Base-by-base conservation (phyloP, 2,329 filamentous ascomycete genomes). In the Phaeophleospora eucalypticola region DNA sequence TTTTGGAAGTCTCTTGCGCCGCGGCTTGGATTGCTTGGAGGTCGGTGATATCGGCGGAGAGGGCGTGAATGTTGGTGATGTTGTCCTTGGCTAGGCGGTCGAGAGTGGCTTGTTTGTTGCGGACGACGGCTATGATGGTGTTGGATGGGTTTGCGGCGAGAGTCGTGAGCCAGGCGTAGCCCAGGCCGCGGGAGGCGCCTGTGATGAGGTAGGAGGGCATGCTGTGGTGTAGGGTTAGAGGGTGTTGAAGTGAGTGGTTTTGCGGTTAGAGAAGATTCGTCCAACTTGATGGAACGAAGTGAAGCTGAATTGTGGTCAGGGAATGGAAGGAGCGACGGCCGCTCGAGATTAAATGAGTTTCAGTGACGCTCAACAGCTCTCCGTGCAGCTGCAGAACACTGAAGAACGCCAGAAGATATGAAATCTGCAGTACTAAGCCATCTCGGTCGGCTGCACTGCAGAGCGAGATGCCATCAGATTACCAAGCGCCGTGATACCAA, bases 1-100 rank as follows among this genome's bases (percentile, higher is more conserved):
- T 51, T 9, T 55, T 57, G 7, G 57, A 40, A 4, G 47, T 45
- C 27, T 60, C 51, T 2, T 43, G 35, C 6, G 51, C 58, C 24
- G 58, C 60, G 39, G 36, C 24, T 61, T 73, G 65, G 12, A 78
- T 59, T 1, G 65, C 58, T 3, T 62, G 58, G 40, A 67, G 63
- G 49, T 71, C 61, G 8, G 61, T 64, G 29, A 79, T 54, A 46
- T 80, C 74, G 14, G 61, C 76, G 16, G 71, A 51, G 16, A 80
- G 18, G 48, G 79, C 64, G 46, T 71, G 67, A 38, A 79, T 60
- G 39, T 79, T 78, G 33, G 39, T 45, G 35, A 54, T 46, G 38
- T 40, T 40, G 21, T 62, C 59, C 19, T 50, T 54, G 9, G 46
- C 35, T 2, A 63, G 46, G 3, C 50, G 48, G 3, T 45, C 45